Base-by-base conservation (phyloP, 2,329 filamentous ascomycete species). In the Alternaria gansuensis region DNA sequence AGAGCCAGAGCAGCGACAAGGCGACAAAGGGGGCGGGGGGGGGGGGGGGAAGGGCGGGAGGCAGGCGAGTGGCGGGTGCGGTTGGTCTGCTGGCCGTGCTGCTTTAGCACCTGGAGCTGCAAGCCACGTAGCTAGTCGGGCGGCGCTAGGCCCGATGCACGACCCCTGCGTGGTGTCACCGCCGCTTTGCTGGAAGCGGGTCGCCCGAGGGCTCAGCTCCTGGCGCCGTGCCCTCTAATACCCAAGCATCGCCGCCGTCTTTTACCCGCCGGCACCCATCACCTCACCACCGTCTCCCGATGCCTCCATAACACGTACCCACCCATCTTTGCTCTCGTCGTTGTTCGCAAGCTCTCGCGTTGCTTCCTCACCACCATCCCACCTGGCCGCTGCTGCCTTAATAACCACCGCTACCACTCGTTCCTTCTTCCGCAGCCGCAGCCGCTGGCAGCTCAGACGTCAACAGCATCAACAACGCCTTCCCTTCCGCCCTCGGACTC, bases 351-450 rank as follows among this genome's bases (percentile, higher is more conserved):
- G 68, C 63, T 57, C 56, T 65, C 71, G 69, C 71, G 62, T 65
- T 66, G 62, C 66, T 59, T 58, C 56, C 54, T 40, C 26, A 24
- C 34, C 31, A 34, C 33, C 48, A 24, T 21, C 37, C 59, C 52
- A 24, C 45, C 9, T 39, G 17, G 17, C 52, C 51, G 57, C 57
- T 55, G 44, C 63, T 66, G 52, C 60, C 62, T 57, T 69, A 61
- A 66, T 65, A 56, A 57, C 48, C 65, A 55, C 59, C 67, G 68
- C 70, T 17, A 69, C 67, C 69, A 63, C 62, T 62, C 70, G 62
- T 69, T 69, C 67, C 65, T 70, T 64, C 65, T 70, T 65, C 66
- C 65, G 63, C 64, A 71, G 67, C 70, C 60, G 63, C 67, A 59
- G 62, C 61, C 54, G 57, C 57, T 59, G 29, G 45, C 59, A 61